A percentile compares a stretch with the other conserved stretches of the same genome.
These are phyloP conservation scores for Ceriops decandra DNA, from an alignment of 345 rosid species.

Conservation along the genomic window DNA sequence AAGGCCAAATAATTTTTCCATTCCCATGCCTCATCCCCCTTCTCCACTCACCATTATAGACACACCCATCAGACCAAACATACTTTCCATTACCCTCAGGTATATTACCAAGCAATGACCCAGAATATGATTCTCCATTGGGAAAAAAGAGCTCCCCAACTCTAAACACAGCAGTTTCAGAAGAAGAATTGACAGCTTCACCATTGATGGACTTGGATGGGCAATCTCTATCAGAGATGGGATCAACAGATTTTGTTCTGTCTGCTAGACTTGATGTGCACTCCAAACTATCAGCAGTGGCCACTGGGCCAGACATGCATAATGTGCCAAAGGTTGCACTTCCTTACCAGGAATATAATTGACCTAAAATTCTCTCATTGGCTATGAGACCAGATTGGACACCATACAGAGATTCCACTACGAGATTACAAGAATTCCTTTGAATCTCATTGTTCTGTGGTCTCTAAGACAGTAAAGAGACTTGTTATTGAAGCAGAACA, in stretches of 20 bases:
- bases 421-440: slow-evolving; percentile 17
- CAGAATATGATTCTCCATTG: slow-evolving; percentile 68
- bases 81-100: slow-evolving; percentile 88
- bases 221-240: slow-evolving; percentile 38
- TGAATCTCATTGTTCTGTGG: slow-evolving; percentile 15
- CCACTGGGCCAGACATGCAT: slow-evolving; percentile 89
- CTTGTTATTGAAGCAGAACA: slow-evolving; percentile 15
- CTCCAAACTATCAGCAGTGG: slow-evolving; percentile 41
- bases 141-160: slow-evolving; percentile 56
- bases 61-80: slow-evolving; percentile 70
- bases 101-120: slow-evolving; percentile 67
- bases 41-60: slow-evolving; percentile 91
- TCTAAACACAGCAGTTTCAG: slow-evolving; percentile 60
- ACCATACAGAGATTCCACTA: slow-evolving; percentile 26
- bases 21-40: slow-evolving; percentile 81
- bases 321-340: slow-evolving; percentile 43
- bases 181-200: slow-evolving; percentile 40
- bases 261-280: slow-evolving; percentile 50
- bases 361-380: slow-evolving; percentile 19
- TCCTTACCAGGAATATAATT: slow-evolving; percentile 23
- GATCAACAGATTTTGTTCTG: slow-evolving; percentile 74
- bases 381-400: slow-evolving; percentile 24
- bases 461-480: slow-evolving; percentile 16
- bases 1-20: slow-evolving; percentile 73
- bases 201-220: slow-evolving; percentile 42